These are phyloP conservation scores for Leccinum fibrillosum DNA, from an alignment of 768 basidiomycete species.

Conservation along the genomic window DNA sequence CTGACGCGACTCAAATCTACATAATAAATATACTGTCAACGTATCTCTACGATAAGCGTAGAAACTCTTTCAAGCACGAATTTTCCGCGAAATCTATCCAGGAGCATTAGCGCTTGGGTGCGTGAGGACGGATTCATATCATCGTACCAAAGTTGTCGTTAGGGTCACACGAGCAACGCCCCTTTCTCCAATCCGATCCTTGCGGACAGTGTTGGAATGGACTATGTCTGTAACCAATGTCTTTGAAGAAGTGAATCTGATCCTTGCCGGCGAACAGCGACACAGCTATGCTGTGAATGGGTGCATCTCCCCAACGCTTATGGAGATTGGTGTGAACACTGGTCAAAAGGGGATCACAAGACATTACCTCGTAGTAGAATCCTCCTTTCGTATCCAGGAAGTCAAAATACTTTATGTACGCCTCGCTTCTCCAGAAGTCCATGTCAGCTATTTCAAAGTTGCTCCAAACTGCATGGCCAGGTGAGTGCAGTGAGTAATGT, in stretches of 20 bases:
- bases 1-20: neutral
- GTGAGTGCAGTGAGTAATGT: neutral
- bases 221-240: constrained; percentile 90
- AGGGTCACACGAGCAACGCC: constrained; percentile 85
- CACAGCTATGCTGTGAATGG: constrained; percentile 86
- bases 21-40: neutral
- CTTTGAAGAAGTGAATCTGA: constrained; percentile 92
- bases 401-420: constrained; percentile 82
- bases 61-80: constrained; percentile 28
- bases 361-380: constrained; percentile 79
- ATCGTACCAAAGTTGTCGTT: constrained; percentile 69
- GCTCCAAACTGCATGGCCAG: constrained; percentile 65
- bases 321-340: neutral
- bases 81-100: constrained; percentile 26
- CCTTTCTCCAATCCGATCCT: constrained; percentile 64
- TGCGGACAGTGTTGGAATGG: constrained; percentile 93
- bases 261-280: constrained; percentile 86
- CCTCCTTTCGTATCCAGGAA: constrained; percentile 77
- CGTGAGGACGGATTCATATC: neutral
- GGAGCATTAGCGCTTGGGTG: constrained; percentile 4
- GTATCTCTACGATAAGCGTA: constrained; percentile 20
- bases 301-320: constrained; percentile 92
- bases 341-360: neutral
- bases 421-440: constrained; percentile 80
- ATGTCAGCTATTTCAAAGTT: constrained; percentile 91